Conservation (phyloP, 371 early-diverging fungal genomes). For the Vairimorpha necatrix region DNA sequence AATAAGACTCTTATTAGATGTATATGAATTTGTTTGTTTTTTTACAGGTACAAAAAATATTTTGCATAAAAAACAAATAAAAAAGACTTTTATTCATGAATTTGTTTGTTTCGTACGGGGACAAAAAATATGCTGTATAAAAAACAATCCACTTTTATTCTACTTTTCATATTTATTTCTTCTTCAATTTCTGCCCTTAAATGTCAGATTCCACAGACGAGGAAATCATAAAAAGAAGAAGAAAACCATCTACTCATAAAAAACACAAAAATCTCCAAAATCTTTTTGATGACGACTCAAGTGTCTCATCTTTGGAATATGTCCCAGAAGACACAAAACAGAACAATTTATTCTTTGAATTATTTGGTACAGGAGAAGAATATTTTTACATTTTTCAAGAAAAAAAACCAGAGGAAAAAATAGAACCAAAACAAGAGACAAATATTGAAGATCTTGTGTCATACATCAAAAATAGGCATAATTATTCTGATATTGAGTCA, state of each 20-base stretch:
- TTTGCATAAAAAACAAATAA: too few relatives aligned
- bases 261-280: slow-evolving; percentile 14
- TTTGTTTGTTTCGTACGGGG: too few relatives aligned
- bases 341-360: slow-evolving; percentile 44
- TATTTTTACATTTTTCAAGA: slow-evolving; percentile 46
- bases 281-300: slow-evolving; percentile 29
- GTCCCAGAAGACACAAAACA: slow-evolving; percentile 13
- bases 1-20: too few relatives aligned
- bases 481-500: neutral
- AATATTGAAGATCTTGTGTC: slow-evolving; percentile 3
- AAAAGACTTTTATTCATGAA: too few relatives aligned
- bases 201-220: slow-evolving; percentile 34
- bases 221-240: slow-evolving; percentile 25
- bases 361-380: slow-evolving; percentile 56
- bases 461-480: slow-evolving; percentile 15
- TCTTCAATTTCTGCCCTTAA: neutral
- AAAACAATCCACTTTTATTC: too few relatives aligned
- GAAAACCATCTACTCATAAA: neutral
- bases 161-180: neutral
- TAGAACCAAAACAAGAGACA: neutral
- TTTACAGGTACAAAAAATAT: too few relatives aligned
- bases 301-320: neutral
- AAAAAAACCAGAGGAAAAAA: neutral
- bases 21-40: too few relatives aligned
- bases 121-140: too few relatives aligned